These are phyloP conservation scores for Castanopsis chinensis DNA, from an alignment of 306 rosid species.

Conservation along the genomic window DNA sequence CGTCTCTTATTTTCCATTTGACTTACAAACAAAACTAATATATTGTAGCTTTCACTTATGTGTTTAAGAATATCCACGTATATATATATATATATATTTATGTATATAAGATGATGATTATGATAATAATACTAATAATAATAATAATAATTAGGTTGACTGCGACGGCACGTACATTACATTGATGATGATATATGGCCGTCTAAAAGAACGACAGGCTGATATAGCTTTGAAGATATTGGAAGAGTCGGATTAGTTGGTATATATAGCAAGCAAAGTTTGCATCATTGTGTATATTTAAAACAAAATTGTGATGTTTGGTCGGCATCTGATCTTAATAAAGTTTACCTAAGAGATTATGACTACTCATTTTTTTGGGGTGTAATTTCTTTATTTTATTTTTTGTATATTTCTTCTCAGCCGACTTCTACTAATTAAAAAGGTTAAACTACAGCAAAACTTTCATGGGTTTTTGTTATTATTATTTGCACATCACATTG, in stretches of 20 bases:
- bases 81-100: too few species aligned
- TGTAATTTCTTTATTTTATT: neutral
- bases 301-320: constrained; percentile 40
- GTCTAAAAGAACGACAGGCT: constrained; percentile 42
- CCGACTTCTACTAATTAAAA: neutral
- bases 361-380: neutral
- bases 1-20: constrained; percentile 5
- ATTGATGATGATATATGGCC: constrained; percentile 34
- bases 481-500: neutral
- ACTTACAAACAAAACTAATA: constrained; percentile 12
- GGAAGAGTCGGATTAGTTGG: constrained; percentile 38
- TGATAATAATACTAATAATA: constrained; percentile 15
- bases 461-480: neutral
- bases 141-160: constrained; percentile 24
- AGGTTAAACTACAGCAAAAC: neutral
- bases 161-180: constrained; percentile 7
- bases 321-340: constrained; percentile 49
- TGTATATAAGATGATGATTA: neutral
- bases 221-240: constrained; percentile 16
- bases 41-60: neutral
- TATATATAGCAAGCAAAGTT: constrained; percentile 23
- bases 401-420: neutral
- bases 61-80: neutral
- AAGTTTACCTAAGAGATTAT: neutral
- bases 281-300: constrained; percentile 31